A percentile compares a stretch with the other conserved stretches of the same genome.
Evolutionary conservation across 495 filamentous ascomycete genomes (phyloP).

Genomic region (Gamarada debralockiae): DNA sequence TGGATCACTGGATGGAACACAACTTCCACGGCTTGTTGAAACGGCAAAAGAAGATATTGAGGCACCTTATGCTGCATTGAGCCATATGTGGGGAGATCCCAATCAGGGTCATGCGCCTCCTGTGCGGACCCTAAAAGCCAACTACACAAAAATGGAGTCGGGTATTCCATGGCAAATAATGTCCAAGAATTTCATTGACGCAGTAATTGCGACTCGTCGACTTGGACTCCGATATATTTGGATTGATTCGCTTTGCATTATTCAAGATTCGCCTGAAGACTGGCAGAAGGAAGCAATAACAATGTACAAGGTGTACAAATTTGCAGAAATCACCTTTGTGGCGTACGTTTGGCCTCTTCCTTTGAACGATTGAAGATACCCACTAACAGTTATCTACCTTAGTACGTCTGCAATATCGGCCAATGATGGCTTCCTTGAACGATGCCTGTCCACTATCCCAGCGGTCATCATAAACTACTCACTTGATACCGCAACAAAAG

Average conservation of each 20-base stretch:
- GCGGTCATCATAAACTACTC: constrained; percentile 2
- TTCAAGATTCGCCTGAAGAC: constrained; percentile 1
- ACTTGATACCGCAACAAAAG: background rate
- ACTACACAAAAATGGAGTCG: constrained; percentile 1
- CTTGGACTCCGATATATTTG: constrained; percentile 12
- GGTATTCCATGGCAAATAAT: constrained; percentile 3
- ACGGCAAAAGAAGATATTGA: background rate
- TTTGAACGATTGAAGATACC: background rate
- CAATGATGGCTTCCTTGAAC: constrained; percentile 14
- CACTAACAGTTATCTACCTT: background rate
- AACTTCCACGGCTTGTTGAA: constrained; percentile 6
- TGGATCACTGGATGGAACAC: background rate
- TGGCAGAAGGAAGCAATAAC: constrained; percentile 8
- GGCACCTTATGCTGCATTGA: constrained; percentile 12
- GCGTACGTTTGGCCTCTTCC: background rate
- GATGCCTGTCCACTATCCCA: constrained; percentile 1
- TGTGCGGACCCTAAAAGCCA: constrained; percentile 10
- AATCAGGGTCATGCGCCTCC: constrained; percentile 5
- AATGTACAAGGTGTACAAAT: constrained; percentile 15
- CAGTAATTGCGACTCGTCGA: background rate
- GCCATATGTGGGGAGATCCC: constrained; percentile 20
- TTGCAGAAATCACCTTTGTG: constrained; percentile 12
- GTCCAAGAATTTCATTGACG: constrained; percentile 16
- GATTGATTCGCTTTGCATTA: too few species aligned
- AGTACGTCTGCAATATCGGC: constrained; percentile 13